phyloP scores from a whole-genome alignment of 805 yeast species.

The Candida xiaguanensis region DNA sequence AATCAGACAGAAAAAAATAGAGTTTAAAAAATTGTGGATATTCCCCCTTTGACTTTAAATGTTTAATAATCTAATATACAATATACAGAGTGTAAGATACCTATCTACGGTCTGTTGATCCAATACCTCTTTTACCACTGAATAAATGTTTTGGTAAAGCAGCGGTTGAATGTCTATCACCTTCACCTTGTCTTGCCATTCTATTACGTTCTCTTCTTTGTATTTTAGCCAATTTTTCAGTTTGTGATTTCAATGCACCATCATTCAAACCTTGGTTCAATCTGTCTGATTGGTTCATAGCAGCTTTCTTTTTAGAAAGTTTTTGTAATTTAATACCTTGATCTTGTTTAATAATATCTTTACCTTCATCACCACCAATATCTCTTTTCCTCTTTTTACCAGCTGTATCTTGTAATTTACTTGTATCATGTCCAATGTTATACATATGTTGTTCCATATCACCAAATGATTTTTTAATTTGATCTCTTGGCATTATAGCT shows the following conservation, averaged over 20 bases:
- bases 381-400: slow-evolving; percentile 34
- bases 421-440: slow-evolving; percentile 82
- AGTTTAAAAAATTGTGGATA: neutral
- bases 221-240: slow-evolving; percentile 81
- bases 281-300: slow-evolving; percentile 67
- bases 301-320: slow-evolving; percentile 46
- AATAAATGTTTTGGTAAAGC: slow-evolving; percentile 90
- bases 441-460: slow-evolving; percentile 90
- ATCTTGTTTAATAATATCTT: slow-evolving; percentile 70
- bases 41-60: neutral
- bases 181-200: slow-evolving; percentile 90
- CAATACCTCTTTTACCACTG: slow-evolving; percentile 95
- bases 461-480: slow-evolving; percentile 66
- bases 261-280: slow-evolving; percentile 83
- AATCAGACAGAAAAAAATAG: neutral
- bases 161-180: slow-evolving; percentile 86
- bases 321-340: slow-evolving; percentile 38
- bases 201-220: slow-evolving; percentile 94
- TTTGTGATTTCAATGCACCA: slow-evolving; percentile 75
- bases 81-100: too few relatives aligned
- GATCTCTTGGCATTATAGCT: slow-evolving; percentile 88
- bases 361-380: slow-evolving; percentile 70
- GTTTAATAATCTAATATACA: neutral
- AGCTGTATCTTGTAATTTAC: slow-evolving; percentile 45
- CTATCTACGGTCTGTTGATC: slow-evolving; percentile 86